Percentiles rank a stretch among this genome's conserved stretches.
Conservation (phyloP, 768 basidiomycete species). For the Kwoniella mangroviensis region DNA sequence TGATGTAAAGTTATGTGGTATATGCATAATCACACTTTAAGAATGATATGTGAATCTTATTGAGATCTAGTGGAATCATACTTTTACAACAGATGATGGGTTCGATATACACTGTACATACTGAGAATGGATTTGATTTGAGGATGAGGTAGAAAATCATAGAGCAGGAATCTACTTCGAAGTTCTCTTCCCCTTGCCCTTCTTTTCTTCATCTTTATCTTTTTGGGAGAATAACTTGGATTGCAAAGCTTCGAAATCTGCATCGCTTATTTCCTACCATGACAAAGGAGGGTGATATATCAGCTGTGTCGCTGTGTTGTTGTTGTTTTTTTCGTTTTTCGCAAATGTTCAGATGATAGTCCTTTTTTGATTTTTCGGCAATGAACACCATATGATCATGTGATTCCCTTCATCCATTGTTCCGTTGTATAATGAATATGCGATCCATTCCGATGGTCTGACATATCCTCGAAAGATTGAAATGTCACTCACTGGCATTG, state of each 20-base stretch:
- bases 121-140: background rate
- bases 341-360: background rate
- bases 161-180: background rate
- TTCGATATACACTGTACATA: no score
- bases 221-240: constrained; percentile 45
- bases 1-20: no score
- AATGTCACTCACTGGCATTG: background rate
- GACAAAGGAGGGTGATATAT: background rate
- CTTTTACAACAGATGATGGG: background rate
- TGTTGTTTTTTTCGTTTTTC: background rate
- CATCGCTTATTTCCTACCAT: constrained; percentile 43
- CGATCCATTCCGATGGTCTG: no score
- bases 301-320: background rate
- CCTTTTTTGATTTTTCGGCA: no score
- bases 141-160: background rate
- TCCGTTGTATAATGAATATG: no score
- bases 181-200: constrained; percentile 5
- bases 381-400: no score
- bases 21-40: no score
- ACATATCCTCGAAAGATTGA: background rate
- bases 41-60: no score
- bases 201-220: constrained; percentile 10
- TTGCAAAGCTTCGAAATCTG: constrained; percentile 48
- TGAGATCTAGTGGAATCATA: background rate
- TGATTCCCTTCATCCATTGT: no score